Conservation (phyloP, 2,329 filamentous ascomycete species). For the Colletotrichum navitas region DNA sequence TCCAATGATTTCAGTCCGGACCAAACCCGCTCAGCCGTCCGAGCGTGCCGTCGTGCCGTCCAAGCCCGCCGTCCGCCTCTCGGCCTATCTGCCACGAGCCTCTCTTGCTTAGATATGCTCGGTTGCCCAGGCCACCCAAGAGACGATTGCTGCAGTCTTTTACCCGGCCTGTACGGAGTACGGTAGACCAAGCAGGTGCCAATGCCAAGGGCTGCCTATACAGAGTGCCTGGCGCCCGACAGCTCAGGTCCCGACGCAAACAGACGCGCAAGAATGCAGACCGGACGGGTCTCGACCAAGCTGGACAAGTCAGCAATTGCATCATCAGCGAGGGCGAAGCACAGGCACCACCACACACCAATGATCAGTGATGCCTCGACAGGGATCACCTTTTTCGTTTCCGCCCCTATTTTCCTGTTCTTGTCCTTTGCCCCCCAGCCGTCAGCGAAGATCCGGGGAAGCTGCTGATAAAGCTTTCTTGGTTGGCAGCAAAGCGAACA, state of each 20-base stretch:
- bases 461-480: conserved; percentile 21
- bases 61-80: conserved; percentile 27
- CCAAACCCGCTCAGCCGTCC: conserved; percentile 25
- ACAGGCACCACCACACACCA: conserved; percentile 10
- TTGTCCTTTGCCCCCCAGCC: conserved; percentile 15
- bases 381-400: conserved; percentile 32
- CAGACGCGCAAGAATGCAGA: background rate
- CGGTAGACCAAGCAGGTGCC: background rate
- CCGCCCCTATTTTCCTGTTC: conserved; percentile 26
- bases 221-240: background rate
- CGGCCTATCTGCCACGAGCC: conserved; percentile 1
- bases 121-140: conserved; percentile 31
- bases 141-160: conserved; percentile 25
- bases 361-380: conserved; percentile 28
- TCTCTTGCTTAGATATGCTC: background rate
- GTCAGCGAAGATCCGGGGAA: conserved; percentile 39
- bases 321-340: background rate
- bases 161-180: conserved; percentile 11
- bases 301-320: conserved; percentile 7
- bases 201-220: background rate
- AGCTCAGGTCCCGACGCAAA: background rate
- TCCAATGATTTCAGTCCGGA: conserved; percentile 26
- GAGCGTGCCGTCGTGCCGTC: conserved; percentile 37
- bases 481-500: background rate
- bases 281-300: background rate